Evolutionary conservation across 108 stramenopile species (phyloP).

Genomic region (Cyclotella kingstonii): DNA sequence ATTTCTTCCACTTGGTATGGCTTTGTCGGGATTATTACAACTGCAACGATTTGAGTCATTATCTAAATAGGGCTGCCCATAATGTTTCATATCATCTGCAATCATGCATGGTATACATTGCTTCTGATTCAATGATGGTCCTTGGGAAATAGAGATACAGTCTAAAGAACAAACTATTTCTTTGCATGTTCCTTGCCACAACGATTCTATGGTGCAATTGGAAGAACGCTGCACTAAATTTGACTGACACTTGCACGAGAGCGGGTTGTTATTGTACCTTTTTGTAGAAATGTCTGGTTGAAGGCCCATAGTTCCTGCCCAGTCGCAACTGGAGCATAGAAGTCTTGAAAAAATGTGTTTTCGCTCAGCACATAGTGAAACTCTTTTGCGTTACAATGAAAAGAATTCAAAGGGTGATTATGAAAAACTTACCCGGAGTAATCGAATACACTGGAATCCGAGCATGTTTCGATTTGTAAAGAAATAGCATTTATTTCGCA

Average conservation of each 20-base stretch:
- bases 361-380: not conserved
- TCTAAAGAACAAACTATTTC: conserved; percentile 7
- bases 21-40: conserved; percentile 36
- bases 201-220: conserved; percentile 20
- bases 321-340: conserved; percentile 15
- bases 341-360: conserved; percentile 2
- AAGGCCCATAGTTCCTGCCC: not conserved
- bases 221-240: conserved; percentile 6
- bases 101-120: conserved; percentile 18
- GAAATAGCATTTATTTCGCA: not conserved
- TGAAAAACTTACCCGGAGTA: not conserved
- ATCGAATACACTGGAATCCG: not conserved
- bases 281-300: not conserved
- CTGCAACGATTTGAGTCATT: conserved; percentile 12
- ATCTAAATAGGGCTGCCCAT: conserved; percentile 10
- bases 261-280: not conserved
- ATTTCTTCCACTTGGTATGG: conserved; percentile 5
- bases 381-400: too few species aligned
- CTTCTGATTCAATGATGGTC: conserved; percentile 15
- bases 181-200: conserved; percentile 26
- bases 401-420: not conserved
- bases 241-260: conserved; percentile 18
- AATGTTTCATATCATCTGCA: not conserved
- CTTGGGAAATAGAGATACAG: not conserved
- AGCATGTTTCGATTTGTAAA: not conserved